phyloP scores from a whole-genome alignment of 106 monocot species.

The Dendrobium huoshanense region DNA sequence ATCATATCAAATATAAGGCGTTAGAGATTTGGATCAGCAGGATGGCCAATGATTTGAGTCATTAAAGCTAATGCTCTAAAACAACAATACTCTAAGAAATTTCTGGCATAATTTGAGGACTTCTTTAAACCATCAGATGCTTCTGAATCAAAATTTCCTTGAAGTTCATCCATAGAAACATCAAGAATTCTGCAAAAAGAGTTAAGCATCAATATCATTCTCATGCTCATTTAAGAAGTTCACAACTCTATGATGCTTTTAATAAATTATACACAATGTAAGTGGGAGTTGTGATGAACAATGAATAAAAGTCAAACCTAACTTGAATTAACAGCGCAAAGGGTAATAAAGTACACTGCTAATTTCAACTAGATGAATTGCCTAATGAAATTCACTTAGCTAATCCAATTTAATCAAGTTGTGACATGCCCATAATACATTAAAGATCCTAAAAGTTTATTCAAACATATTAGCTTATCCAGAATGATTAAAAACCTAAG shows the following conservation, averaged over 20 bases:
- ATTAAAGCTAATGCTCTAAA: constrained; percentile 68
- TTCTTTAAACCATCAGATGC: constrained; percentile 73
- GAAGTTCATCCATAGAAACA: constrained; percentile 81
- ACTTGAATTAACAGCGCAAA: not conserved
- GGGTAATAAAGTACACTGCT: not conserved
- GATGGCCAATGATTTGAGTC: constrained; percentile 56
- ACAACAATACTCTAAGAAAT: constrained; percentile 91
- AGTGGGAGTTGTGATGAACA: not conserved
- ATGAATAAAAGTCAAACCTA: not conserved
- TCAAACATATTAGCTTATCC: constrained; percentile 1
- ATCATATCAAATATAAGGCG: constrained; percentile 92
- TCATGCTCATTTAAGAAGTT: not conserved
- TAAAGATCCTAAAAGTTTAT: not conserved
- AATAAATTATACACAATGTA: not conserved
- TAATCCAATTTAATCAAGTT: not conserved
- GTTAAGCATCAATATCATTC: constrained; percentile 1
- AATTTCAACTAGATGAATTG: not conserved
- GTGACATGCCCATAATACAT: not conserved
- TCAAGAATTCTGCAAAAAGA: constrained; percentile 54
- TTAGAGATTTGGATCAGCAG: constrained; percentile 60
- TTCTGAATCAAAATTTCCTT: constrained; percentile 52
- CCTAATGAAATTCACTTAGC: not conserved
- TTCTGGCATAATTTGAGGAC: constrained; percentile 76
- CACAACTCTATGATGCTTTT: not conserved
- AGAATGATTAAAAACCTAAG: not conserved